Conservation (phyloP, 371 early-diverging fungal species). For the Dichotomocladium elegans region DNA sequence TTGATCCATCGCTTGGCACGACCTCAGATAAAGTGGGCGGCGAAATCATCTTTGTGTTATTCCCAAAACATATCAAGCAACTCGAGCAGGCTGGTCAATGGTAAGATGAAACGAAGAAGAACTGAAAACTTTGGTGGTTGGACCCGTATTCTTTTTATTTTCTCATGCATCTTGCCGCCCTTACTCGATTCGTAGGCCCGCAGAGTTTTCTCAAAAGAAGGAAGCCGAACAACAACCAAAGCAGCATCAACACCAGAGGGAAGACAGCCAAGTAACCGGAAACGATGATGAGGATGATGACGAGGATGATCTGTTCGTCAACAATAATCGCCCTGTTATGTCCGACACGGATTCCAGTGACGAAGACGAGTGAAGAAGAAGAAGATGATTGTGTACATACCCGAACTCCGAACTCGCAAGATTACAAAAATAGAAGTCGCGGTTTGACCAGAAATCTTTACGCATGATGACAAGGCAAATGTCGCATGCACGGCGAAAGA, state of each 20-base stretch:
- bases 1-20: slow-evolving; percentile 56
- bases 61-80: slow-evolving; percentile 73
- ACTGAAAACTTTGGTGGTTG: too few relatives aligned
- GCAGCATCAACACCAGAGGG: too few relatives aligned
- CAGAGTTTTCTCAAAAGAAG: slow-evolving; percentile 28
- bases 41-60: slow-evolving; percentile 72
- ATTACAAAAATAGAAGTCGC: too few relatives aligned
- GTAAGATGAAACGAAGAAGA: slow-evolving; percentile 30
- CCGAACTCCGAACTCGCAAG: too few relatives aligned
- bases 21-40: slow-evolving; percentile 70
- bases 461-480: too few relatives aligned
- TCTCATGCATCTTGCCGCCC: too few relatives aligned
- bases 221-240: slow-evolving; percentile 4
- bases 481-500: too few relatives aligned
- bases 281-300: slow-evolving; percentile 20
- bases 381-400: too few relatives aligned
- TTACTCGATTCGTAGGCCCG: slow-evolving; percentile 20
- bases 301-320: slow-evolving; percentile 67
- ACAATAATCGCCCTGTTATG: slow-evolving; percentile 56
- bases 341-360: slow-evolving; percentile 34
- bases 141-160: too few relatives aligned
- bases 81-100: slow-evolving; percentile 61
- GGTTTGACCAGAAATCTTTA: too few relatives aligned
- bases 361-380: too few relatives aligned
- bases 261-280: slow-evolving; percentile 12